Evolutionary conservation across 208 protist genomes (phyloP).

Genomic region (Phytomonas sp.): DNA sequence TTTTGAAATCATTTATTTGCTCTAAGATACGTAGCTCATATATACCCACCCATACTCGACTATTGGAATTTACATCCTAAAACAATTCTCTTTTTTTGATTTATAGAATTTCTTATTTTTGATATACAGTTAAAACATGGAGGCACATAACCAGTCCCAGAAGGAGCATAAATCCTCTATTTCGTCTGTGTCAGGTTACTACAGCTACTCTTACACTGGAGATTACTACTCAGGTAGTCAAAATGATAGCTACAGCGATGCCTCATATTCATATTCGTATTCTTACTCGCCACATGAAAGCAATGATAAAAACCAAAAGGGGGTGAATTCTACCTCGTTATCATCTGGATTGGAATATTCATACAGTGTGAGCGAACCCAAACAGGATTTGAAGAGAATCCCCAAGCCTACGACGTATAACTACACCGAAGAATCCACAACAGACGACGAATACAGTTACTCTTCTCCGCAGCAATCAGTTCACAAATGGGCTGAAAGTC

Average conservation of each 20-base stretch:
- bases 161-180: not conserved
- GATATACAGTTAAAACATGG: not conserved
- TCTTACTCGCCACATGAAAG: slow-evolving; percentile 5
- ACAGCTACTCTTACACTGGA: slow-evolving; percentile 25
- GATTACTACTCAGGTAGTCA: not conserved
- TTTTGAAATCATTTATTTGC: not conserved
- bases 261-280: slow-evolving; percentile 19
- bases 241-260: not conserved
- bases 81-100: slow-evolving; percentile 1
- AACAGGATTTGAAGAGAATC: not conserved
- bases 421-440: not conserved
- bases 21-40: not conserved
- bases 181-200: slow-evolving; percentile 7
- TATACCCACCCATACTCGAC: not conserved
- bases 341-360: not conserved
- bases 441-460: not conserved
- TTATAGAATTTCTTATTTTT: slow-evolving; percentile 3
- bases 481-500: not conserved
- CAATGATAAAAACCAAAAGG: not conserved
- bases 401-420: not conserved
- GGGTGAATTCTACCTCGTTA: not conserved
- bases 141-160: not conserved
- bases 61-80: not conserved
- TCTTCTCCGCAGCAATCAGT: not conserved
- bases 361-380: not conserved